Evolutionary conservation across 2,329 filamentous ascomycete species (phyloP).

Genomic region (Metarhizium humberi): DNA sequence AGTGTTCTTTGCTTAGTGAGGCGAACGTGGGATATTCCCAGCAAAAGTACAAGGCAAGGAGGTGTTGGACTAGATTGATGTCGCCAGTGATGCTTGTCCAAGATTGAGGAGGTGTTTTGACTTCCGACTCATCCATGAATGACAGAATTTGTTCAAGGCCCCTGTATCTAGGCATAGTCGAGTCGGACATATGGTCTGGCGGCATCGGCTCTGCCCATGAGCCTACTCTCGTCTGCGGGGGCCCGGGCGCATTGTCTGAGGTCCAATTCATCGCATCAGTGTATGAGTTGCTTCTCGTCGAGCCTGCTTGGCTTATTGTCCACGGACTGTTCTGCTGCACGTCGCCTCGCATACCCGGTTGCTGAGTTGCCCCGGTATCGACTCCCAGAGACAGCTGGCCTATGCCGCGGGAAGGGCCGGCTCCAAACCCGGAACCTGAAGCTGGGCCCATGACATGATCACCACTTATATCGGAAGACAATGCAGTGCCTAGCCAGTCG

Average conservation of each 20-base stretch:
- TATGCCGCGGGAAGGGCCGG: neutral
- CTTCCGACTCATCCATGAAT: slow-evolving; percentile 32
- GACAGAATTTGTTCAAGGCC: slow-evolving; percentile 40
- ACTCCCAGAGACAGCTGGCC: slow-evolving; percentile 18
- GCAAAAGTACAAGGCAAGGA: slow-evolving; percentile 61
- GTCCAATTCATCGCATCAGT: slow-evolving; percentile 38
- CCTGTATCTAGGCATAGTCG: slow-evolving; percentile 21
- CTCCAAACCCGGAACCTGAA: slow-evolving; percentile 16
- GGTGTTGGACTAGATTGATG: slow-evolving; percentile 47
- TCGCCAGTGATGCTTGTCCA: slow-evolving; percentile 58
- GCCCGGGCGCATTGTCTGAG: slow-evolving; percentile 23
- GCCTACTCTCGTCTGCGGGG: slow-evolving; percentile 36
- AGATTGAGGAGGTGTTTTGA: slow-evolving; percentile 30
- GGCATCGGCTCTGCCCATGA: slow-evolving; percentile 39
- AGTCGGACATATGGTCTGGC: slow-evolving; percentile 22
- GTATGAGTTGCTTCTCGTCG: slow-evolving; percentile 37
- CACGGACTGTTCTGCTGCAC: slow-evolving; percentile 37
- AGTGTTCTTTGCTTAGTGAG: slow-evolving; percentile 62
- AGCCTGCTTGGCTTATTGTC: slow-evolving; percentile 38
- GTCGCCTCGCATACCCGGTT: slow-evolving; percentile 24
- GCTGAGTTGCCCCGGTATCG: slow-evolving; percentile 18
- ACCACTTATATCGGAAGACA: slow-evolving; percentile 4
- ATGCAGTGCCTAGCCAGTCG: slow-evolving; percentile 35
- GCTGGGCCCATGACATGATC: slow-evolving; percentile 11
- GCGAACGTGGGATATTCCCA: slow-evolving; percentile 71